Conservation (phyloP, 768 basidiomycete species). For the Xerocomellus dryophilus region DNA sequence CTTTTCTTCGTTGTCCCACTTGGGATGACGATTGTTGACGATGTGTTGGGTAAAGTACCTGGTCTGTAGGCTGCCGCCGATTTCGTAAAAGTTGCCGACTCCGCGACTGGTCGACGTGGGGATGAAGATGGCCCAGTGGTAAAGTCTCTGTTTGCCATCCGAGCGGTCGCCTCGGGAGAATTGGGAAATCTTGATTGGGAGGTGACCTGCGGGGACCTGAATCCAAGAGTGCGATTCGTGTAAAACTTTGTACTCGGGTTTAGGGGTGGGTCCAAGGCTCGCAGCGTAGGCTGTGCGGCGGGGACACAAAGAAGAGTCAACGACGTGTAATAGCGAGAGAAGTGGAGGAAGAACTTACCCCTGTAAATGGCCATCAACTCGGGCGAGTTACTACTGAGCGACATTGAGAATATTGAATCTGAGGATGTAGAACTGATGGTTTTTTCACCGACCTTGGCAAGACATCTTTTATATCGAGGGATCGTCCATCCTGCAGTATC, state of each 20-base stretch:
- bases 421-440: not conserved
- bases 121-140: slow-evolving; percentile 12
- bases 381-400: not conserved
- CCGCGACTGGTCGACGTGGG: slow-evolving; percentile 1
- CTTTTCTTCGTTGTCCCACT: slow-evolving; percentile 1
- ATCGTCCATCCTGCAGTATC: not conserved
- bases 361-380: slow-evolving; percentile 8
- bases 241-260: slow-evolving; percentile 7
- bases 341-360: not conserved
- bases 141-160: not conserved
- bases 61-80: not conserved
- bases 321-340: too few relatives aligned
- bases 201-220: slow-evolving; percentile 1
- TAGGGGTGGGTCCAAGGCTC: not conserved
- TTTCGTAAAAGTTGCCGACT: slow-evolving; percentile 10
- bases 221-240: slow-evolving; percentile 1
- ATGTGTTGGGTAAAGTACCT: not conserved
- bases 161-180: not conserved
- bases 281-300: slow-evolving; percentile 5
- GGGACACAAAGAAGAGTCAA: not conserved
- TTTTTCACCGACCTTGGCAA: slow-evolving; percentile 1
- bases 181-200: slow-evolving; percentile 6
- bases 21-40: not conserved
- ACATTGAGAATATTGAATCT: slow-evolving; percentile 4
- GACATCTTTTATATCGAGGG: slow-evolving; percentile 5